phyloP scores from a whole-genome alignment of 768 basidiomycete genomes.

The Imleria badia region DNA sequence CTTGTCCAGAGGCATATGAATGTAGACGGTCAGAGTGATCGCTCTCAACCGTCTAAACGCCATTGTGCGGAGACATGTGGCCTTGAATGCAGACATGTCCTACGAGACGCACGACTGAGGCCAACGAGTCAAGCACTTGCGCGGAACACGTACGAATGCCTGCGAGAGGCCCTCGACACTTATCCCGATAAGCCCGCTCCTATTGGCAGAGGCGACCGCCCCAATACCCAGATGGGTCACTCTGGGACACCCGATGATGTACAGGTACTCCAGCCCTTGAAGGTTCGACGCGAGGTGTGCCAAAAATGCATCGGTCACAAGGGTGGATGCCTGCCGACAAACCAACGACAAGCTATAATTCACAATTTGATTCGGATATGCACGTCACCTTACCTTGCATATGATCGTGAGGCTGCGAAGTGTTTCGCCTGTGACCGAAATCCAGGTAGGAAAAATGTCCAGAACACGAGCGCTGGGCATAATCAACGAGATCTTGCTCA shows the following conservation, averaged over 20 bases:
- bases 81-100: slow-evolving; percentile 53
- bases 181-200: slow-evolving; percentile 49
- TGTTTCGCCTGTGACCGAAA: slow-evolving; percentile 40
- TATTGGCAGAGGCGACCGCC: slow-evolving; percentile 46
- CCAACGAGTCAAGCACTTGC: not conserved
- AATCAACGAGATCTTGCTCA: slow-evolving; percentile 63
- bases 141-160: slow-evolving; percentile 48
- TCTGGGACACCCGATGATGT: slow-evolving; percentile 66
- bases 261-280: slow-evolving; percentile 51
- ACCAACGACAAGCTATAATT: not conserved
- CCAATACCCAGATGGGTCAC: slow-evolving; percentile 63
- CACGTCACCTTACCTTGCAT: slow-evolving; percentile 54
- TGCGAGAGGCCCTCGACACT: slow-evolving; percentile 63
- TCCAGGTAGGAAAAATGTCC: slow-evolving; percentile 51
- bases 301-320: slow-evolving; percentile 59
- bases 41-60: slow-evolving; percentile 48
- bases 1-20: slow-evolving; percentile 32
- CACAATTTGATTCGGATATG: not conserved
- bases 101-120: slow-evolving; percentile 25
- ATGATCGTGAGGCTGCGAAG: slow-evolving; percentile 62
- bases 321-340: slow-evolving; percentile 47
- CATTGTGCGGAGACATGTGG: slow-evolving; percentile 33
- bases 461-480: slow-evolving; percentile 68
- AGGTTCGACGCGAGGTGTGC: slow-evolving; percentile 50
- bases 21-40: slow-evolving; percentile 56